These are phyloP conservation scores for Lasiosphaeria ovina DNA, from an alignment of 495 filamentous ascomycete genomes.

Conservation along the genomic window DNA sequence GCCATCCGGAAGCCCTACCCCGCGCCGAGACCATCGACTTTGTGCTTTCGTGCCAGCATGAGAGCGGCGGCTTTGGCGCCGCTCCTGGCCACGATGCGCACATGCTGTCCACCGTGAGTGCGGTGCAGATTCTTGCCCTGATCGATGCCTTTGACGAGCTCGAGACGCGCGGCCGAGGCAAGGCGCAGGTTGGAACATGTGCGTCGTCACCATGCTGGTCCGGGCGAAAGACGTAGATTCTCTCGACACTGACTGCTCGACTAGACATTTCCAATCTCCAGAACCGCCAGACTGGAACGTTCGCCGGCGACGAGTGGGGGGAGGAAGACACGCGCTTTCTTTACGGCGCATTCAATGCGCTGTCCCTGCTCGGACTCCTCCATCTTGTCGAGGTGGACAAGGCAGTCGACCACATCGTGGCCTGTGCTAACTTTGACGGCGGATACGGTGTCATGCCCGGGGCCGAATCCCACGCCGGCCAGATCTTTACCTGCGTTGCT, in stretches of 20 bases:
- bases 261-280: slow-evolving; percentile 81
- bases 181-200: slow-evolving; percentile 71
- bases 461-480: slow-evolving; percentile 88
- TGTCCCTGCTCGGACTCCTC: slow-evolving; percentile 75
- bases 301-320: slow-evolving; percentile 93
- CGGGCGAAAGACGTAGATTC: neutral
- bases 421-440: slow-evolving; percentile 89
- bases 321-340: slow-evolving; percentile 94
- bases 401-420: slow-evolving; percentile 71
- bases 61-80: slow-evolving; percentile 86
- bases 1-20: slow-evolving; percentile 74
- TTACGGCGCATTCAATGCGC: slow-evolving; percentile 79
- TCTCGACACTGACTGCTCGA: slow-evolving; percentile 13
- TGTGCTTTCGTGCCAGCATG: slow-evolving; percentile 85
- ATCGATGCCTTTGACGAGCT: slow-evolving; percentile 82
- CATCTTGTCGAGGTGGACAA: slow-evolving; percentile 71
- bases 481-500: slow-evolving; percentile 93
- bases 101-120: slow-evolving; percentile 90
- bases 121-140: slow-evolving; percentile 83
- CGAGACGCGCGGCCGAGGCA: slow-evolving; percentile 66
- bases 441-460: slow-evolving; percentile 86
- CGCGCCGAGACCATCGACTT: slow-evolving; percentile 82
- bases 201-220: slow-evolving; percentile 31
- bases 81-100: slow-evolving; percentile 93
- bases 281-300: slow-evolving; percentile 74